Conservation (phyloP, 371 early-diverging fungal species). For the Lichtheimia hyalospora region DNA sequence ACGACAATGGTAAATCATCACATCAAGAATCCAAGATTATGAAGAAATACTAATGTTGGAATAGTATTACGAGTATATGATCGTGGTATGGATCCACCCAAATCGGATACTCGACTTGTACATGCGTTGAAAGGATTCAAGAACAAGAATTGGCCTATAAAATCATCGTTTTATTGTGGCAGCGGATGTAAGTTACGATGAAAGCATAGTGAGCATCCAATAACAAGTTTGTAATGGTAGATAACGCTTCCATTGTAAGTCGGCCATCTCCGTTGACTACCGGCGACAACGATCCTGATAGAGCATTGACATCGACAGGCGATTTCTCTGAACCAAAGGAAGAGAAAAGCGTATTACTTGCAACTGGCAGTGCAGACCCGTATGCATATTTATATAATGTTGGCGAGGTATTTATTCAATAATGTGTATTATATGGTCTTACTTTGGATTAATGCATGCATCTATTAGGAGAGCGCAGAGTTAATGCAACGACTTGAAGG, state of each 20-base stretch:
- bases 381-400: slow-evolving; percentile 82
- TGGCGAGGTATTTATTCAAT: slow-evolving; percentile 53
- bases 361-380: slow-evolving; percentile 87
- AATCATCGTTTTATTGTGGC: slow-evolving; percentile 74
- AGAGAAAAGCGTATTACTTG: slow-evolving; percentile 66
- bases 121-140: slow-evolving; percentile 83
- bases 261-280: slow-evolving; percentile 20
- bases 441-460: not conserved
- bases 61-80: slow-evolving; percentile 86
- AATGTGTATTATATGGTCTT: not conserved
- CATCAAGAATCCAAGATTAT: not conserved
- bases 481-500: slow-evolving; percentile 81
- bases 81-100: slow-evolving; percentile 76
- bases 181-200: slow-evolving; percentile 59
- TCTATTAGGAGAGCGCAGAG: slow-evolving; percentile 61
- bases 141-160: slow-evolving; percentile 91
- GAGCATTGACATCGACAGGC: slow-evolving; percentile 22
- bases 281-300: slow-evolving; percentile 32
- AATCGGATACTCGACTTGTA: slow-evolving; percentile 60
- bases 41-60: too few relatives aligned
- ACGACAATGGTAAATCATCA: slow-evolving; percentile 73
- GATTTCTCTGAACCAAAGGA: slow-evolving; percentile 53
- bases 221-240: slow-evolving; percentile 13
- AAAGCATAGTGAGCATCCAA: not conserved
- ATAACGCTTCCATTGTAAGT: slow-evolving; percentile 46